Evolutionary conservation across 768 basidiomycete genomes (phyloP), one percentile per base, ranked within the genome.

Genomic region (Hydnomerulius pinastri): DNA sequence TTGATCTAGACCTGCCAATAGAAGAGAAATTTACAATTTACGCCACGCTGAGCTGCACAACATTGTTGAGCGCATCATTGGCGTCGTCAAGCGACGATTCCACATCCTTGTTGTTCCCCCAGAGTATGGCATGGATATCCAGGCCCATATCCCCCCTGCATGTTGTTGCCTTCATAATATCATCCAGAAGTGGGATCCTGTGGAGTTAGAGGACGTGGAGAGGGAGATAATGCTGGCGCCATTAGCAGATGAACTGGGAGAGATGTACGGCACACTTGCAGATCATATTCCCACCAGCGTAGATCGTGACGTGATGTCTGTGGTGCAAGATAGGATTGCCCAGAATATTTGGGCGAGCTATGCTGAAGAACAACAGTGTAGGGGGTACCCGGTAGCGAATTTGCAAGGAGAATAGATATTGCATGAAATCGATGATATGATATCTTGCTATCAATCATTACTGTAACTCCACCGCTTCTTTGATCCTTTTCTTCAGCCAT

Each of bases 131-230:
- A 54, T 61, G 41, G 37, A 40, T 2, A 40, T 58, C n/a, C 66
- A 69, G 45, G 59, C 55, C 17, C 23, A 43, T 8, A 61, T 67
- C 48, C 52, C 61, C 5, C 48, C 58, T 25, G 64, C 55, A 7
- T 44, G 64, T 2, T 54, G 49, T 27, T 60, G 55, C 13, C 2
- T 62, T 1, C 65, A 64, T 51, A 67, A 68, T 51, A 61, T 66
- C 44, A 58, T 64, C 21, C 23, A 42, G 3, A 47, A 39, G 17
- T 43, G 54, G 42, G 51, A 60, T 50, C 40, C 51, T 6, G 28
- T 38, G 11, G 54, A 60, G 21, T 21, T 45, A n/a, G 15, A 10
- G 10, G 38, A 49, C n/a, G 10, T 39, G 17, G 23, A 20, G 10
- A n/a, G 23, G 15, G 9, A 18, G 37, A 39, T 39, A 11, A 17